Evolutionary conservation across 129 eudicot genomes (phyloP).

Genomic region (Chrysanthemum lavandulifolium): DNA sequence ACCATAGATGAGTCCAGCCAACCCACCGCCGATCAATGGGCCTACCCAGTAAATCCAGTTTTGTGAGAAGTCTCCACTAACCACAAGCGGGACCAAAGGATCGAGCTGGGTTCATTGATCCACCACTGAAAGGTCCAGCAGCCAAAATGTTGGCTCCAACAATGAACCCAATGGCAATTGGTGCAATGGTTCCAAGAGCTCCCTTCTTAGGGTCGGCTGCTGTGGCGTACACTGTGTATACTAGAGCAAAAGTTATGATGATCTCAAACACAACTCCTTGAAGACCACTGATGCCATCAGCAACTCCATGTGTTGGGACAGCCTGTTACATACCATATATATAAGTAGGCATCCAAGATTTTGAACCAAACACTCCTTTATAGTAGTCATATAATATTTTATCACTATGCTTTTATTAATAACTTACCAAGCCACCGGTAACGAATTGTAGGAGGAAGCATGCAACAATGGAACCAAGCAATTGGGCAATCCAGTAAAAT

Average conservation of each 20-base stretch:
- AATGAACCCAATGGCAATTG: conserved; percentile 75
- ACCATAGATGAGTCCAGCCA: conserved; percentile 53
- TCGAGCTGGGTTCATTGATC: conserved; percentile 87
- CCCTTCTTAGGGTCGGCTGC: conserved; percentile 78
- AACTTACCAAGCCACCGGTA: conserved; percentile 36
- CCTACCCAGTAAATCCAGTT: conserved; percentile 78
- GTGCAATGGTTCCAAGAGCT: conserved; percentile 47
- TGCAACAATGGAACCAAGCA: conserved; percentile 50
- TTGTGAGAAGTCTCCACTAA: conserved; percentile 51
- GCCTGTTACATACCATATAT: conserved; percentile 23
- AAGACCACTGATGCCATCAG: conserved; percentile 32
- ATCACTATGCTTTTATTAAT: too few relatives aligned
- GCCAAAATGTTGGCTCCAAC: conserved; percentile 92
- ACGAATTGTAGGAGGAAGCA: conserved; percentile 49
- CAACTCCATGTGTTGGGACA: conserved; percentile 50
- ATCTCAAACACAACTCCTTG: conserved; percentile 55
- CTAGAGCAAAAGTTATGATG: conserved; percentile 42
- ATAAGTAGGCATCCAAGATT: background rate
- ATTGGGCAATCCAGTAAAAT: conserved; percentile 62
- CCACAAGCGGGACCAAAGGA: conserved; percentile 72
- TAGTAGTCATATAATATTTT: too few relatives aligned
- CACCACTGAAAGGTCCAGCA: conserved; percentile 75
- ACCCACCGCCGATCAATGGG: conserved; percentile 65
- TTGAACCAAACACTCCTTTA: too few relatives aligned
- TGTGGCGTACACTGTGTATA: conserved; percentile 60